phyloP scores from a whole-genome alignment of 768 basidiomycete genomes.

The Tylopilus intermedius region DNA sequence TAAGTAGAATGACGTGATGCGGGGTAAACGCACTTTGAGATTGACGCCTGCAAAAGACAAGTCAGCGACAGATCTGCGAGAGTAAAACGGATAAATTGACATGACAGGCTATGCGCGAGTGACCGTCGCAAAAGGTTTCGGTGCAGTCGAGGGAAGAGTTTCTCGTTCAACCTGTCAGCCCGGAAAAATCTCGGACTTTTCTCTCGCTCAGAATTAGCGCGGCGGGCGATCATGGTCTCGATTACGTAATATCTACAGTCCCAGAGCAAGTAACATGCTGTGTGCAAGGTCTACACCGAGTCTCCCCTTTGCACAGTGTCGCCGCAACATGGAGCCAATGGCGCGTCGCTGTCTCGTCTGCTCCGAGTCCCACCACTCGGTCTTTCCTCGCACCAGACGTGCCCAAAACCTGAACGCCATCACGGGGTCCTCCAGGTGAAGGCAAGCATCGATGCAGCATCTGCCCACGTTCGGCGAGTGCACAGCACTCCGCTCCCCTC shows the following conservation, averaged over 20 bases:
- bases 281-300: slow-evolving; percentile 19
- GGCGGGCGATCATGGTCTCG: background rate
- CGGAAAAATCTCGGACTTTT: background rate
- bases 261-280: slow-evolving; percentile 20
- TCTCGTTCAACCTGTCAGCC: too few species aligned
- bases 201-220: background rate
- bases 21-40: slow-evolving; percentile 61
- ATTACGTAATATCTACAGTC: slow-evolving; percentile 15
- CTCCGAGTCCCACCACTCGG: slow-evolving; percentile 45
- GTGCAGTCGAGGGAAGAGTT: background rate
- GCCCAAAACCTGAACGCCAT: slow-evolving; percentile 63
- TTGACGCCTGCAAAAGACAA: slow-evolving; percentile 57
- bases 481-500: slow-evolving; percentile 33
- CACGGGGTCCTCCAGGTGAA: slow-evolving; percentile 43
- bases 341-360: slow-evolving; percentile 40
- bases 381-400: slow-evolving; percentile 39
- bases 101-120: slow-evolving; percentile 24
- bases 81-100: slow-evolving; percentile 29
- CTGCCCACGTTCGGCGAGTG: slow-evolving; percentile 47
- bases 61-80: slow-evolving; percentile 29
- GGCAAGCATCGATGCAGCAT: slow-evolving; percentile 45
- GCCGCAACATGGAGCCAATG: slow-evolving; percentile 36
- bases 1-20: slow-evolving; percentile 22
- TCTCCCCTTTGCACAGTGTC: slow-evolving; percentile 23
- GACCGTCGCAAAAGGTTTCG: background rate